Conservation (phyloP, 2,329 filamentous ascomycete genomes). For the Aureobasidium lini region DNA sequence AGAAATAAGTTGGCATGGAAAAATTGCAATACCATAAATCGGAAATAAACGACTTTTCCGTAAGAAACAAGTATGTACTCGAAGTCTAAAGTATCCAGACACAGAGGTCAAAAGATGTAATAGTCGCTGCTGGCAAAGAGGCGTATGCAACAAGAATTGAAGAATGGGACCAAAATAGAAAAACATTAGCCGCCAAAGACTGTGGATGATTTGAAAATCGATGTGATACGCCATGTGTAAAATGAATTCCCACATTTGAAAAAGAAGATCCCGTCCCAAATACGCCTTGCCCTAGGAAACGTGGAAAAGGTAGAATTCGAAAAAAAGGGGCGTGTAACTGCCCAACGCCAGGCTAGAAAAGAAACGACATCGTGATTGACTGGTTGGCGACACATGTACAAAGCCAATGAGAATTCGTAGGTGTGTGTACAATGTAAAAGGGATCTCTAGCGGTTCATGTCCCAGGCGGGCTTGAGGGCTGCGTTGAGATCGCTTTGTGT, state of each 20-base stretch:
- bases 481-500: constrained; percentile 59
- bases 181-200: not conserved
- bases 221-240: not conserved
- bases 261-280: not conserved
- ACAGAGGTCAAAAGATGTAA: not conserved
- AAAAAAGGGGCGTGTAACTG: not conserved
- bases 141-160: not conserved
- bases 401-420: not conserved
- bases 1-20: not conserved
- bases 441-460: constrained; percentile 30
- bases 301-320: not conserved
- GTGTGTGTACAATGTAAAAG: not conserved
- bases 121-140: not conserved
- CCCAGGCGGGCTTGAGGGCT: constrained; percentile 52
- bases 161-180: not conserved
- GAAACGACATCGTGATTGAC: constrained; percentile 2
- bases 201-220: not conserved
- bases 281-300: not conserved
- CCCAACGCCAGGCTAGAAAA: constrained; percentile 5
- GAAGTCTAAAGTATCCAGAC: not conserved
- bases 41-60: not conserved
- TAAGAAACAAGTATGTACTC: constrained; percentile 4
- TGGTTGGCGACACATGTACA: not conserved
- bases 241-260: not conserved
- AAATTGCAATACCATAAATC: not conserved